Base-by-base conservation (phyloP, 1,284 basidiomycete genomes). In the Ustilago trichophora region DNA sequence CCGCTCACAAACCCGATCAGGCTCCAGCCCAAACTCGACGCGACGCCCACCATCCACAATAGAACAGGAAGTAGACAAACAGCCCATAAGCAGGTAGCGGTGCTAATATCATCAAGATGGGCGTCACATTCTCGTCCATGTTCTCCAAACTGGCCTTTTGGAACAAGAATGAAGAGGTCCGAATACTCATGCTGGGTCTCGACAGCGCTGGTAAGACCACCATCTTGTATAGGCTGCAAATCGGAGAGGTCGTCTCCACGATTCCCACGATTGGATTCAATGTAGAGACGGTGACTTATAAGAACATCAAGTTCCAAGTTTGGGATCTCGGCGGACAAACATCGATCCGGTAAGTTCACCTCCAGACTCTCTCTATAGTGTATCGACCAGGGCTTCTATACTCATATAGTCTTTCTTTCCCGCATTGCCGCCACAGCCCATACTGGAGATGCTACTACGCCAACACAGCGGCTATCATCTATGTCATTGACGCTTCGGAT, bases 391-490 rank as follows among this genome's bases (percentile, higher is more conserved):
- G n/a, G n/a, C n/a, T n/a, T n/a, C n/a, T n/a, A n/a, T n/a, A n/a
- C n/a, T n/a, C n/a, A n/a, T n/a, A n/a, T n/a, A n/a, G n/a, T n/a
- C n/a, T n/a, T n/a, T n/a, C n/a, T n/a, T n/a, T n/a, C n/a, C n/a
- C n/a, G n/a, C n/a, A n/a, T n/a, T 12, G 12, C 19, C 2, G n/a
- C 18, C 8, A 22, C 74, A 94, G 94, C 80, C 95, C 96, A 53
- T 98, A 98, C 83, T 98, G 95, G 96, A 87, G 95, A 59, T 98
- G 95, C 83, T 98, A 98, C 85, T 98, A 97, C 83, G 94, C 94
- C 24, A 97, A 98, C 82, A 96, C 94, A 6, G 81, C 64, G 16
- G 65, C 75, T 18, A 65, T 75, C 47, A 72, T 75, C 47, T 74
- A 75, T 44, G 75, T 77, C 40, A 97, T 98, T 78, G 95, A 98